A percentile compares a stretch with the other conserved stretches of the same genome.
Evolutionary conservation across 805 yeast genomes (phyloP).

Genomic region (Millerozyma miso): DNA sequence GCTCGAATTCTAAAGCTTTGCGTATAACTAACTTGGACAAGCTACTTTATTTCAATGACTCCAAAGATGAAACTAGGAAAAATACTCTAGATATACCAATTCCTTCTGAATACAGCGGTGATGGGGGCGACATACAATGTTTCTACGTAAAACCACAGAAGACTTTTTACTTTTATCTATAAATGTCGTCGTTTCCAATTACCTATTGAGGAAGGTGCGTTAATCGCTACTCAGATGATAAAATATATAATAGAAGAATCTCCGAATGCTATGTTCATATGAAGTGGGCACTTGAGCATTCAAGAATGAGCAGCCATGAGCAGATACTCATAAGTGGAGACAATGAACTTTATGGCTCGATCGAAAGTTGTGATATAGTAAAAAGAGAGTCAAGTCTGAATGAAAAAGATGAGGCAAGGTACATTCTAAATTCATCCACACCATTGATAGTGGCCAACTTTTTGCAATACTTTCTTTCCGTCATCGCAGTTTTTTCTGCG

Average conservation of each 20-base stretch:
- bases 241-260: too few species aligned
- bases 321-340: constrained; percentile 21
- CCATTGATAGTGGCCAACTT: constrained; percentile 69
- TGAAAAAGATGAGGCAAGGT: constrained; percentile 10
- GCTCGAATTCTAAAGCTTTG: constrained; percentile 5
- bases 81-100: constrained; percentile 9
- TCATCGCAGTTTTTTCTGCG: constrained; percentile 72
- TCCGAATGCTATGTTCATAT: too few species aligned
- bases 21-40: constrained; percentile 11
- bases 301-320: constrained; percentile 21
- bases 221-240: too few species aligned
- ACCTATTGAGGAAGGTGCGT: background rate
- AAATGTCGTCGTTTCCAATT: constrained; percentile 2
- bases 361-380: constrained; percentile 2
- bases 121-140: constrained; percentile 4
- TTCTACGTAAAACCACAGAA: constrained; percentile 12
- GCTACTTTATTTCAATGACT: constrained; percentile 8
- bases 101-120: constrained; percentile 2
- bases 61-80: background rate
- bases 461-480: constrained; percentile 64
- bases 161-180: constrained; percentile 13
- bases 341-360: constrained; percentile 16
- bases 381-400: constrained; percentile 1
- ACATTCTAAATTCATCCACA: constrained; percentile 37
- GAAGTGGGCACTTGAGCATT: too few species aligned